These are phyloP conservation scores for Phytophthora agathidicida DNA, from an alignment of 352 stramenopile genomes.

Conservation along the genomic window DNA sequence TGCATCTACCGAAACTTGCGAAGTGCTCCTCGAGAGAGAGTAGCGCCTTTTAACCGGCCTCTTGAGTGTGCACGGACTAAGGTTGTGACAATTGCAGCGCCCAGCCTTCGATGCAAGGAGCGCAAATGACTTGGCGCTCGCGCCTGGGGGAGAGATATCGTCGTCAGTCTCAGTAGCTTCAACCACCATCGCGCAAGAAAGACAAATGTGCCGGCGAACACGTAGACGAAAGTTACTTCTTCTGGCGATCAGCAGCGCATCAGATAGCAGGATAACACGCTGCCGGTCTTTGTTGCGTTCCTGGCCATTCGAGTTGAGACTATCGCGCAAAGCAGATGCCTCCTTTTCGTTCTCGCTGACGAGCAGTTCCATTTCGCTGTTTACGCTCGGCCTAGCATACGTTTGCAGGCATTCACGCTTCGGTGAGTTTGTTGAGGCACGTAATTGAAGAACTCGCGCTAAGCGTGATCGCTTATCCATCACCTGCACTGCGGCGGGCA, in stretches of 20 bases:
- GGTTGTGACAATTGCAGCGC: slow-evolving; percentile 62
- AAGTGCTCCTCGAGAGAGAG: slow-evolving; percentile 31
- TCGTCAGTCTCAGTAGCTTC: slow-evolving; percentile 23
- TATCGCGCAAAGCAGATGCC: slow-evolving; percentile 24
- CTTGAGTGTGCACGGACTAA: slow-evolving; percentile 48
- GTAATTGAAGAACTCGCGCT: slow-evolving; percentile 20
- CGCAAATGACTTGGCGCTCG: slow-evolving; percentile 30
- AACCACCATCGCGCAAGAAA: slow-evolving; percentile 54
- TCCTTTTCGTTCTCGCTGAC: slow-evolving; percentile 11
- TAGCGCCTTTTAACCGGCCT: slow-evolving; percentile 36
- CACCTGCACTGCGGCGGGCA: slow-evolving; percentile 37
- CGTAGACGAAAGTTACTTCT: slow-evolving; percentile 52
- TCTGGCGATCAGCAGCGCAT: slow-evolving; percentile 71
- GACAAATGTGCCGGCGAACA: slow-evolving; percentile 62
- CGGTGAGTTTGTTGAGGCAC: not conserved
- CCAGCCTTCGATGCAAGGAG: slow-evolving; percentile 58
- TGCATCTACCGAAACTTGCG: slow-evolving; percentile 8
- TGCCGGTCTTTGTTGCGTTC: slow-evolving; percentile 36
- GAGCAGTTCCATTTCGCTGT: slow-evolving; percentile 32
- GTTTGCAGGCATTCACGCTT: slow-evolving; percentile 3
- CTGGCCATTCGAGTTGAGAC: slow-evolving; percentile 22
- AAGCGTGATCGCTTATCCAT: slow-evolving; percentile 21
- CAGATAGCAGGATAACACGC: slow-evolving; percentile 66
- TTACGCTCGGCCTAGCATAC: slow-evolving; percentile 12
- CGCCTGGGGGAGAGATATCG: not conserved